phyloP scores from a whole-genome alignment of 176 grass and related monocot species.

The Musa schizocarpa region DNA sequence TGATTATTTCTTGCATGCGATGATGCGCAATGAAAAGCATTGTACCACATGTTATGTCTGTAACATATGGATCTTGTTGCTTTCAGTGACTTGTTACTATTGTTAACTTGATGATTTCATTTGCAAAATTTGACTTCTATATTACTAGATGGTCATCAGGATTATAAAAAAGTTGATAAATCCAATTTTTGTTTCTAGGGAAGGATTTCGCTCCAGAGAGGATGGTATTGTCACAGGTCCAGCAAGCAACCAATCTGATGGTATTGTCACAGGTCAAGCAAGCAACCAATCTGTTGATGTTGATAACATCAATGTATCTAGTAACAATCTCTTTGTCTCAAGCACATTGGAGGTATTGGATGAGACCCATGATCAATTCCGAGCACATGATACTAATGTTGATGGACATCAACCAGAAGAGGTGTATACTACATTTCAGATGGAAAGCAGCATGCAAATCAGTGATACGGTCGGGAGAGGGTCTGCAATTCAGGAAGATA shows the following conservation, averaged over 20 bases:
- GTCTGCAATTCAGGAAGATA: background rate
- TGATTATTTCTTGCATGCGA: too few species aligned
- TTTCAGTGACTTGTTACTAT: background rate
- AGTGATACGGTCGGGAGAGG: background rate
- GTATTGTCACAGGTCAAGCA: slow-evolving; percentile 14
- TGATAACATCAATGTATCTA: background rate
- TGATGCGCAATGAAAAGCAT: too few species aligned
- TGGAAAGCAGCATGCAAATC: background rate
- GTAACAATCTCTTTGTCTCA: background rate
- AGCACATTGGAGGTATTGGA: background rate
- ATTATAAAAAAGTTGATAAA: slow-evolving; percentile 24
- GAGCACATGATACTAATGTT: background rate
- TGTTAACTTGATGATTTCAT: background rate
- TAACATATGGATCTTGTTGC: too few species aligned
- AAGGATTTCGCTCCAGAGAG: slow-evolving; percentile 39
- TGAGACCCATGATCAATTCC: background rate
- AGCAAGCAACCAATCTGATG: slow-evolving; percentile 17
- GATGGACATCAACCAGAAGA: slow-evolving; percentile 5
- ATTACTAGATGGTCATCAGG: background rate
- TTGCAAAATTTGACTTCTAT: background rate
- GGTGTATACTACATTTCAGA: background rate
- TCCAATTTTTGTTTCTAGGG: slow-evolving; percentile 51
- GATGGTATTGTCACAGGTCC: slow-evolving; percentile 21
- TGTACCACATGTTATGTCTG: too few species aligned
- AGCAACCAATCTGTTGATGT: slow-evolving; percentile 9